Percentiles rank a stretch among this genome's conserved stretches.
Evolutionary conservation across 2,329 filamentous ascomycete species (phyloP).

Genomic region (Corniculantispora saksenae): DNA sequence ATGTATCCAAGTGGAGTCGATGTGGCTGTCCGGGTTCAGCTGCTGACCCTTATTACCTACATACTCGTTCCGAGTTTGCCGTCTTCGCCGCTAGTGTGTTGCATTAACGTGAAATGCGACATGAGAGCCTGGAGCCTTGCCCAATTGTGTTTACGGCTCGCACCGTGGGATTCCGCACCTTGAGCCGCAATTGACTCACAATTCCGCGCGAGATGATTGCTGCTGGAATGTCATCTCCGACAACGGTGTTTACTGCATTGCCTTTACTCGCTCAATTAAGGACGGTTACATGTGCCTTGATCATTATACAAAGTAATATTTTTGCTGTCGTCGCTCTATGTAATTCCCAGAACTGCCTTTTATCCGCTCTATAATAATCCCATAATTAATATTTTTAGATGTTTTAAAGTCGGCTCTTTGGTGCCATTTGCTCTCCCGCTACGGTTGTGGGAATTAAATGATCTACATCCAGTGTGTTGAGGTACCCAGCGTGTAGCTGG

Average conservation of each 20-base stretch:
- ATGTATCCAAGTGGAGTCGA: neutral
- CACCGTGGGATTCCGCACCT: neutral
- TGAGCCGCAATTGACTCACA: too few relatives aligned
- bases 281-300: too few relatives aligned
- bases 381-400: neutral
- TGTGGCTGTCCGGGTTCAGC: neutral
- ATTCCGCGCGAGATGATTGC: too few relatives aligned
- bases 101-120: neutral
- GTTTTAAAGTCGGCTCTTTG: neutral
- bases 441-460: neutral
- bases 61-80: neutral
- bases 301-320: too few relatives aligned
- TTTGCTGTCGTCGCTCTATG: too few relatives aligned
- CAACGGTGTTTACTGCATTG: too few relatives aligned
- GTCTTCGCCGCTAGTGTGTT: neutral
- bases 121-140: too few relatives aligned
- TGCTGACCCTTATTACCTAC: neutral
- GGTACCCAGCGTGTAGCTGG: constrained; percentile 60
- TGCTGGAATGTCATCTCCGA: too few relatives aligned
- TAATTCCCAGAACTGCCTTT: too few relatives aligned
- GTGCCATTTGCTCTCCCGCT: neutral
- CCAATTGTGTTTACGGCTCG: neutral
- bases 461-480: constrained; percentile 56
- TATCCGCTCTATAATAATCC: neutral
- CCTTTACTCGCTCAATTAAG: too few relatives aligned